A percentile compares a stretch with the other conserved stretches of the same genome.
Evolutionary conservation across 179 eudicot species (phyloP).

Genomic region (Silene noctiflora): DNA sequence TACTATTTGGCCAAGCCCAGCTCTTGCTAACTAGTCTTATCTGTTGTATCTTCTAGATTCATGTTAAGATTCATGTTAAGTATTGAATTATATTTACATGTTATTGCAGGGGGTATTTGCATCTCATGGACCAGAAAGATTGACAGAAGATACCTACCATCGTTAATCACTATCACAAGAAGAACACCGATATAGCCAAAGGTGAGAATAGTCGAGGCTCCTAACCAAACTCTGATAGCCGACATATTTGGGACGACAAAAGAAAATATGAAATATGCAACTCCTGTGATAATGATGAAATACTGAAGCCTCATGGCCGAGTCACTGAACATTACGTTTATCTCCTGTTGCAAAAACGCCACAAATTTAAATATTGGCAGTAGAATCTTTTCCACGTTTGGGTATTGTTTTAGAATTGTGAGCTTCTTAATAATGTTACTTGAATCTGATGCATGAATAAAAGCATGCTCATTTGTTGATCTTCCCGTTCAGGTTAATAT

Average conservation of each 20-base stretch:
- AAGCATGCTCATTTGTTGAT: neutral
- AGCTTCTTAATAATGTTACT: neutral
- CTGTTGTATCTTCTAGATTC: neutral
- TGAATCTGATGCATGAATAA: neutral
- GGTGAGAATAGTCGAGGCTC: slow-evolving; percentile 44
- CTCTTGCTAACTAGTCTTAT: no score
- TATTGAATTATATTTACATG: neutral
- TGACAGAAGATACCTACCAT: slow-evolving; percentile 22
- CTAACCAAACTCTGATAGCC: slow-evolving; percentile 58
- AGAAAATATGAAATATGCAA: slow-evolving; percentile 40
- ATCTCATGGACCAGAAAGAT: neutral
- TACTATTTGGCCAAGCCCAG: no score
- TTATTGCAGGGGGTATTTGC: no score
- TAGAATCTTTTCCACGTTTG: neutral
- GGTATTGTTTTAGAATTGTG: no score
- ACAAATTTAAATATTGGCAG: neutral
- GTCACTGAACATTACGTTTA: slow-evolving; percentile 43
- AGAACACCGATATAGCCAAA: slow-evolving; percentile 42
- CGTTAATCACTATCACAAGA: slow-evolving; percentile 20
- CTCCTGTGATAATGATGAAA: slow-evolving; percentile 55
- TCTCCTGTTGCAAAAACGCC: slow-evolving; percentile 37
- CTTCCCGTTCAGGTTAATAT: neutral
- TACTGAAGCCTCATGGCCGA: slow-evolving; percentile 55
- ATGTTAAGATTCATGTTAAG: neutral
- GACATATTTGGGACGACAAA: slow-evolving; percentile 55